phyloP scores from a whole-genome alignment of 148 eudicot genomes.

The Chenopodium album region DNA sequence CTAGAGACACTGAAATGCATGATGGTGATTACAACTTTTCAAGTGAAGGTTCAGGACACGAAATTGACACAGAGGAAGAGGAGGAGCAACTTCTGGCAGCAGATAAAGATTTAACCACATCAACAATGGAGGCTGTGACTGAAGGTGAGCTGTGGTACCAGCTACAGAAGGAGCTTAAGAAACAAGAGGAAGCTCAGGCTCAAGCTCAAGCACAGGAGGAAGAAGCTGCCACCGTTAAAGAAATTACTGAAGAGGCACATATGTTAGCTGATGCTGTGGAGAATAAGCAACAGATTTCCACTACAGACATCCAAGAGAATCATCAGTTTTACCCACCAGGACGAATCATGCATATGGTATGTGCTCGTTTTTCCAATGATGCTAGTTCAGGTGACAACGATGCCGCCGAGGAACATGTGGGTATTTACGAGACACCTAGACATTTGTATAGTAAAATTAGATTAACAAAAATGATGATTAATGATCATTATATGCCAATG shows the following conservation, averaged over 20 bases:
- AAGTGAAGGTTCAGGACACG: constrained; percentile 40
- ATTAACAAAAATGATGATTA: constrained; percentile 80
- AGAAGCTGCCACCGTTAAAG: constrained; percentile 62
- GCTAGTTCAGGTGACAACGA: constrained; percentile 32
- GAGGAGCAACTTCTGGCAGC: constrained; percentile 45
- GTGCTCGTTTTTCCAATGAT: constrained; percentile 33
- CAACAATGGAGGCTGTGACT: constrained; percentile 57
- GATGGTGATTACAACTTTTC: constrained; percentile 43
- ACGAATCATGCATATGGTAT: constrained; percentile 73
- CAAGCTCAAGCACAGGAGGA: constrained; percentile 48
- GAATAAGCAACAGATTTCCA: constrained; percentile 44
- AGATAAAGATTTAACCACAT: constrained; percentile 44
- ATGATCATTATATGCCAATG: constrained; percentile 96
- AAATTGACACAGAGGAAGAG: constrained; percentile 64
- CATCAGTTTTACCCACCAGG: constrained; percentile 87
- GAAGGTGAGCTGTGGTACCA: constrained; percentile 86
- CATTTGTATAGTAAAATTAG: constrained; percentile 82
- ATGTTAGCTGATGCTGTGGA: constrained; percentile 62
- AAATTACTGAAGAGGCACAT: constrained; percentile 68
- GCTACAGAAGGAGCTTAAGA: constrained; percentile 72
- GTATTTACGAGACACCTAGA: constrained; percentile 71
- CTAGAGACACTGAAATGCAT: constrained; percentile 26
- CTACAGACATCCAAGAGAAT: constrained; percentile 56
- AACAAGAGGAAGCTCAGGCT: constrained; percentile 41
- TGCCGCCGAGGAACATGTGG: constrained; percentile 41